Evolutionary conservation across 805 yeast genomes (phyloP).

Genomic region (Starmera amethionina): DNA sequence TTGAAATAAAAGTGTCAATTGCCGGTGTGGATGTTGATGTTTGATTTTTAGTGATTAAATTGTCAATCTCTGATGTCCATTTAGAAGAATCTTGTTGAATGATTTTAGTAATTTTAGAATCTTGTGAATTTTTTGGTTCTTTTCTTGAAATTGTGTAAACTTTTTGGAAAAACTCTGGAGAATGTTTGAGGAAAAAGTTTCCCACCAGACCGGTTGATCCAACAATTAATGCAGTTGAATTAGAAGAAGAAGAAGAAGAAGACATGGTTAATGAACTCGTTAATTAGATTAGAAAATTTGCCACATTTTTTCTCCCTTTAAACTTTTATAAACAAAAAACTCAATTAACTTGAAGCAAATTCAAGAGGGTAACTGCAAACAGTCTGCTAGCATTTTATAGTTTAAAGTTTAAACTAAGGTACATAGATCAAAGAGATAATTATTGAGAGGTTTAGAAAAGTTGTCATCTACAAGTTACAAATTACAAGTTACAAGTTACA

Average conservation of each 20-base stretch:
- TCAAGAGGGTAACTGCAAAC: no score
- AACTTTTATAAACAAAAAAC: no score
- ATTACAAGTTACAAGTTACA: no score
- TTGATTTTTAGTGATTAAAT: neutral
- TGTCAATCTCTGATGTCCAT: conserved; percentile 37
- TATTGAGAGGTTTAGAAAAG: no score
- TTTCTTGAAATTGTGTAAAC: conserved; percentile 46
- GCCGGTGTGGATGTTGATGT: conserved; percentile 8
- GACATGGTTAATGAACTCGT: conserved; percentile 2
- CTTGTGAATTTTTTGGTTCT: conserved; percentile 3
- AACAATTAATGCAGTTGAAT: conserved; percentile 26
- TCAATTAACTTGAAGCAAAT: no score
- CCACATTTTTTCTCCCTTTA: no score
- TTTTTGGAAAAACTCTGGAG: conserved; percentile 27
- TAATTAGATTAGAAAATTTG: neutral
- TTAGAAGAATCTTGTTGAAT: conserved; percentile 35
- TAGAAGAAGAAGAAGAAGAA: no score
- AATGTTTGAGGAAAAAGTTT: conserved; percentile 35
- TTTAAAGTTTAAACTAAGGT: no score
- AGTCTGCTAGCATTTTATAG: no score
- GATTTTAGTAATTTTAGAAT: conserved; percentile 25
- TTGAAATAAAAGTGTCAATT: conserved; percentile 43
- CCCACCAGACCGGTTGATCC: conserved; percentile 86
- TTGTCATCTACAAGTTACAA: no score
- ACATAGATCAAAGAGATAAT: no score